A percentile compares a stretch with the other conserved stretches of the same genome.
These are phyloP conservation scores for Globisporangium recalcitrans DNA, from an alignment of 352 stramenopile genomes.

Conservation along the genomic window DNA sequence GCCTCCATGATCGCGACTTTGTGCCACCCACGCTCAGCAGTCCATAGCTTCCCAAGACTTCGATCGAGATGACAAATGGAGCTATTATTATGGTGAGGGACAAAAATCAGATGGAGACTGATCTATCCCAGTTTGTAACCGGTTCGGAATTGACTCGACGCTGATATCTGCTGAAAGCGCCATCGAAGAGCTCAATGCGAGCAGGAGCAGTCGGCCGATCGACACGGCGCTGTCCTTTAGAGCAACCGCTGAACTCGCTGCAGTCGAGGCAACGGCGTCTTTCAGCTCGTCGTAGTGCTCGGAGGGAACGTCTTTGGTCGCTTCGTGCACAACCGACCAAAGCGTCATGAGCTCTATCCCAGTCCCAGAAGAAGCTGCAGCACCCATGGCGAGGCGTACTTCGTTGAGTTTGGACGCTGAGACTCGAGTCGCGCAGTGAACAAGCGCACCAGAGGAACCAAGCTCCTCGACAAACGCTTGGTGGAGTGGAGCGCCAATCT, in stretches of 20 bases:
- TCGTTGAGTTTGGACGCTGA: constrained; percentile 13
- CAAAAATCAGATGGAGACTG: too few species aligned
- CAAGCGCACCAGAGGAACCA: not conserved
- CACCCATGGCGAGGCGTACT: constrained; percentile 21
- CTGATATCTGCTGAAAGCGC: not conserved
- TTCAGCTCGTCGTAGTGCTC: constrained; percentile 4
- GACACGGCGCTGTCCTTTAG: not conserved
- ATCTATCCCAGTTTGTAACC: too few species aligned
- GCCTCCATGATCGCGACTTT: not conserved
- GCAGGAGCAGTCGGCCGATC: not conserved
- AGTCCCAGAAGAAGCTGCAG: constrained; percentile 14
- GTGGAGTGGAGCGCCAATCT: not conserved
- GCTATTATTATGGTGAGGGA: too few species aligned
- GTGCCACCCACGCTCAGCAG: not conserved
- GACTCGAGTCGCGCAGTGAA: not conserved
- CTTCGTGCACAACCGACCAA: constrained; percentile 24
- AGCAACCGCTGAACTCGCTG: not conserved
- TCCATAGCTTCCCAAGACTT: constrained; percentile 13
- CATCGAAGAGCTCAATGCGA: constrained; percentile 2
- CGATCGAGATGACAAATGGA: too few species aligned
- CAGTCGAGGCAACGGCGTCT: not conserved
- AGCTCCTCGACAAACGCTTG: not conserved
- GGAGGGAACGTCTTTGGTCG: constrained; percentile 20
- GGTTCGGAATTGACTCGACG: too few species aligned
- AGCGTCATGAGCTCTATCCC: constrained; percentile 25